Conservation (phyloP, 441 rosid species). For the Euphorbia corollata region DNA sequence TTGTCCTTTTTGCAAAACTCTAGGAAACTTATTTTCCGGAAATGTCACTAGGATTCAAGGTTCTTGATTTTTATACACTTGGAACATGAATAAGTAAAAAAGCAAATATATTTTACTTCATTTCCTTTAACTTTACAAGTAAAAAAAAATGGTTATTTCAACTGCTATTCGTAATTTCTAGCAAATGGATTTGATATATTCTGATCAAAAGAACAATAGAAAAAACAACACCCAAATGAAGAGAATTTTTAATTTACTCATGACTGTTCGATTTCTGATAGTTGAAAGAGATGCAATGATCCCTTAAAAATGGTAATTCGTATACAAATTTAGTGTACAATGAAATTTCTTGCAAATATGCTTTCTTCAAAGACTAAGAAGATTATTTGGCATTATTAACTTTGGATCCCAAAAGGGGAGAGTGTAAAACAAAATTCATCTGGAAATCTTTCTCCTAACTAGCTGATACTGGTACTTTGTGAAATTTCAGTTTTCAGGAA, state of each 20-base stretch:
- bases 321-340: background rate
- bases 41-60: no score
- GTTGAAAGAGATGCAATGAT: background rate
- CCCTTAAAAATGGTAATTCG: background rate
- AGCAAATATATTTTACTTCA: no score
- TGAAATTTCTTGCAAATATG: background rate
- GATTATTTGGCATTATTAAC: background rate
- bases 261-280: background rate
- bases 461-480: constrained; percentile 2
- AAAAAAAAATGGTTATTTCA: no score
- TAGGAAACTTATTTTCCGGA: no score
- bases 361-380: background rate
- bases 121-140: no score
- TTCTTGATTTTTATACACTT: no score
- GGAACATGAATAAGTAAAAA: no score
- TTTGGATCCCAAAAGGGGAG: background rate
- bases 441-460: background rate
- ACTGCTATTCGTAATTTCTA: no score
- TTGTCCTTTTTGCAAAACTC: no score
- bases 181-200: no score
- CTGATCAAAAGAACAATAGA: no score
- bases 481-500: constrained; percentile 21
- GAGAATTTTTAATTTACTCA: no score
- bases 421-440: background rate
- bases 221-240: background rate